A percentile compares a stretch with the other conserved stretches of the same genome.
These are phyloP conservation scores for Nakaseomyces sp. DNA, from an alignment of 1,139 yeast genomes.

Conservation along the genomic window DNA sequence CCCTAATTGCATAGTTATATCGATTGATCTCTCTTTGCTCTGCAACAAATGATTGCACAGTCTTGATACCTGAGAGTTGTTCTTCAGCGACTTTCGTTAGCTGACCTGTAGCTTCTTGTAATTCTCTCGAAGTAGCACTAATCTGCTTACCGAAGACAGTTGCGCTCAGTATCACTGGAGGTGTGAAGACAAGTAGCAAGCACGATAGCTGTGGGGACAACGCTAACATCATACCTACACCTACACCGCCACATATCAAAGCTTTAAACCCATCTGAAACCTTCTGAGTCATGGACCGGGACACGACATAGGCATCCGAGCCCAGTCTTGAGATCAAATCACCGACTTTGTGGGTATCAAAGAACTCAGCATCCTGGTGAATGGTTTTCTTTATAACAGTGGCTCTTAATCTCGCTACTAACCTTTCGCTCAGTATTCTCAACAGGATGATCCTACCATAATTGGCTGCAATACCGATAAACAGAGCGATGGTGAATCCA, in stretches of 20 bases:
- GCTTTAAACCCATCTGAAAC: slow-evolving; percentile 87
- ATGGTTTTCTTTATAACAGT: slow-evolving; percentile 67
- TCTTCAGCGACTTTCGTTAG: slow-evolving; percentile 89
- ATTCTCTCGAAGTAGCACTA: slow-evolving; percentile 60
- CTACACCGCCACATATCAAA: slow-evolving; percentile 67
- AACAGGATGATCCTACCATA: slow-evolving; percentile 70
- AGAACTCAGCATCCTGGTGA: slow-evolving; percentile 85
- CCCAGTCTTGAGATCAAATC: slow-evolving; percentile 83
- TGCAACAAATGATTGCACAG: slow-evolving; percentile 84
- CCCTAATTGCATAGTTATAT: slow-evolving; percentile 62
- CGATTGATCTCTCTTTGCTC: slow-evolving; percentile 57
- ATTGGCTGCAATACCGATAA: slow-evolving; percentile 66
- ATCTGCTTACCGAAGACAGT: slow-evolving; percentile 71
- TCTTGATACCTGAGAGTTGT: slow-evolving; percentile 73
- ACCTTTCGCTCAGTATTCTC: slow-evolving; percentile 72
- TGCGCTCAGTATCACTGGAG: slow-evolving; percentile 72
- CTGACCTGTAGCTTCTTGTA: slow-evolving; percentile 81
- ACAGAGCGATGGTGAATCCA: slow-evolving; percentile 46
- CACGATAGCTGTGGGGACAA: slow-evolving; percentile 75
- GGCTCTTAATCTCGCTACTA: slow-evolving; percentile 76
- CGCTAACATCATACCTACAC: slow-evolving; percentile 79
- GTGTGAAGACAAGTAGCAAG: slow-evolving; percentile 67
- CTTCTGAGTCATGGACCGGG: slow-evolving; percentile 80
- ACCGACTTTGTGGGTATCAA: slow-evolving; percentile 87
- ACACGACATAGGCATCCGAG: slow-evolving; percentile 83